Base-by-base conservation (phyloP, 129 eudicot genomes). In the Arctium minus region DNA sequence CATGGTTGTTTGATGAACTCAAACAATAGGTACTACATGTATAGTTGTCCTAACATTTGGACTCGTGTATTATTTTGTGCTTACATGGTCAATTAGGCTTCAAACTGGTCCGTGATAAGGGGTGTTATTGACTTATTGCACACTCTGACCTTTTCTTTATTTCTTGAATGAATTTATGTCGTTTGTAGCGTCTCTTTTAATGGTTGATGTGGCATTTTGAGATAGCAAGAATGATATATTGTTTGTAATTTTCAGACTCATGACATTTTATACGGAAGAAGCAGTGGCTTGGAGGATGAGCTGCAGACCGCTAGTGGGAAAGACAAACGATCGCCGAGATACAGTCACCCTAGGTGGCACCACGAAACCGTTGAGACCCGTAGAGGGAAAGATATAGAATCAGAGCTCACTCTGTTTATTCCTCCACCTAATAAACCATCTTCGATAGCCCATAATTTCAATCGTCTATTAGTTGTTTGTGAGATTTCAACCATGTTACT, bases 401-500 rank as follows among this genome's bases (percentile, higher is more conserved):
- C 86, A 1, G 82, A 78, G 68, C 48, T 38, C 22, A 70, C 72
- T 44, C 39, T 74, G 36, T 77, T 18, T 62, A 83, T 67, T 72
- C 39, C 81, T 76, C 80, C 87, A 69, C 82, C 82, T 79, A 80
- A 88, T 70, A 84, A 81, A 44, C 64, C 62, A 11, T 79, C 89
- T 56, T 72, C 88, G 15, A 76, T 91, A 38, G 72, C 86, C 44
- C 75, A 78, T 65, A 74, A 76, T 27, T 79, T 89, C 12, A 86
- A 84, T 73, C 78, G 89, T 30, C 82, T 96, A 84, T 78, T 79
- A 83, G 82, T 96, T 82, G 94, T 96, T 85, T 88, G 87, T 77
- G 91, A 85, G 86, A 88, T 93, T 72, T 87, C 85, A 31, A 39
- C 80, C 27, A 64, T 88, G 89, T 78, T 89, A 71, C 78, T 62